A percentile compares a stretch with the other conserved stretches of the same genome.
phyloP scores from a whole-genome alignment of 257 asterid genomes.

The Forsythia suspensa region DNA sequence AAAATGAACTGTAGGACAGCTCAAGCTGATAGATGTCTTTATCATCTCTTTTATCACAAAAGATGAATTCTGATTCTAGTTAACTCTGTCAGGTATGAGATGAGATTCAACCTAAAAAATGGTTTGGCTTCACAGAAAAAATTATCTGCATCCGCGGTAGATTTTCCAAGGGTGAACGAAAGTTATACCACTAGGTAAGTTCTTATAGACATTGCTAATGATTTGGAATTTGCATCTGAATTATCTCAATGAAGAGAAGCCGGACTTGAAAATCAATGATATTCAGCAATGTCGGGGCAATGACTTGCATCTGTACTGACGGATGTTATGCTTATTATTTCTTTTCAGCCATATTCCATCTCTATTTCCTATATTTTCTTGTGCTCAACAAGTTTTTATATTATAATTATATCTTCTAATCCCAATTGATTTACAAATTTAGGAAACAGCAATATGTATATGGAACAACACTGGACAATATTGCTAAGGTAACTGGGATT shows the following conservation, averaged over 20 bases:
- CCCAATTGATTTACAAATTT: constrained; percentile 17
- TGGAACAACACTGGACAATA: constrained; percentile 73
- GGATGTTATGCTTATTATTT: no score
- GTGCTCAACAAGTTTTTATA: background rate
- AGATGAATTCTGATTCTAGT: constrained; percentile 2
- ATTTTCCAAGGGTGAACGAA: constrained; percentile 93
- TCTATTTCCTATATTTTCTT: background rate
- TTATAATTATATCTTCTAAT: background rate
- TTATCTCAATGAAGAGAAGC: background rate
- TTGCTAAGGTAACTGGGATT: constrained; percentile 87
- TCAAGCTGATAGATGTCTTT: constrained; percentile 12
- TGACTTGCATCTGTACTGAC: background rate
- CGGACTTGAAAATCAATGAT: background rate
- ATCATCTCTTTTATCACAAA: constrained; percentile 12
- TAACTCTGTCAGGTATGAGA: constrained; percentile 67
- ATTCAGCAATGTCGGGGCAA: background rate
- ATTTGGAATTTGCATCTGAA: constrained; percentile 2
- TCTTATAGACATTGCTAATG: constrained; percentile 9
- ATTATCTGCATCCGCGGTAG: constrained; percentile 78
- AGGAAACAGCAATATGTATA: constrained; percentile 92
- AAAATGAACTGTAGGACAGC: constrained; percentile 75
- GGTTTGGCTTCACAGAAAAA: constrained; percentile 86
- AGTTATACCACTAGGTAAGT: constrained; percentile 84
- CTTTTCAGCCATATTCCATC: background rate
- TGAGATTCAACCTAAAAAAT: constrained; percentile 92